Evolutionary conservation across 2,329 filamentous ascomycete genomes (phyloP).

Genomic region (Alternaria sp.): DNA sequence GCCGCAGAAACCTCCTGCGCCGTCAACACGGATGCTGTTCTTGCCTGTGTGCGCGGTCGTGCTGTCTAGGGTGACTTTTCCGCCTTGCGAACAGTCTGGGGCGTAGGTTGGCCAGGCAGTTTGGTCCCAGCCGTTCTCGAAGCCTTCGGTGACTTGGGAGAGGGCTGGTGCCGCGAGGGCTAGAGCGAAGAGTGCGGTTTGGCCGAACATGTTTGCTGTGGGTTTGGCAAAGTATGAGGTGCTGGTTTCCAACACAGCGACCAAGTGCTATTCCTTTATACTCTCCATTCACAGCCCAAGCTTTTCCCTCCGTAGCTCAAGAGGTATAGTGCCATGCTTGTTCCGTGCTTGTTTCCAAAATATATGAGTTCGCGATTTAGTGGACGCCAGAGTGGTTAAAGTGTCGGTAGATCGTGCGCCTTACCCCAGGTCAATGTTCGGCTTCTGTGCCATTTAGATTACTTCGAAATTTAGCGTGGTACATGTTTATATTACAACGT

Average conservation of each 20-base stretch:
- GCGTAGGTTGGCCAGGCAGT: conserved; percentile 66
- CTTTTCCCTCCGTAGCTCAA: conserved; percentile 10
- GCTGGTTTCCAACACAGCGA: neutral
- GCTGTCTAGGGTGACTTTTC: conserved; percentile 63
- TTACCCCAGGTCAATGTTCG: neutral
- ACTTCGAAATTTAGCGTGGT: conserved; percentile 10
- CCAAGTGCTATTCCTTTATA: conserved; percentile 11
- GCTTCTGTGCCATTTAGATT: conserved; percentile 15
- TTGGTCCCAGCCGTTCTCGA: conserved; percentile 65
- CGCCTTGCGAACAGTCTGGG: conserved; percentile 66
- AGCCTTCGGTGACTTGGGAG: conserved; percentile 63
- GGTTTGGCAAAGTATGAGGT: neutral
- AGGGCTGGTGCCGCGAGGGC: conserved; percentile 57
- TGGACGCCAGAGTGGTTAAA: conserved; percentile 15
- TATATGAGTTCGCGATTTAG: conserved; percentile 10
- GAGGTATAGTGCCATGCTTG: conserved; percentile 4
- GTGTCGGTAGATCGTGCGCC: neutral
- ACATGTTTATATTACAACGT: conserved; percentile 12
- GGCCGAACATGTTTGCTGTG: conserved; percentile 50
- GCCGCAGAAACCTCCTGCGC: conserved; percentile 63
- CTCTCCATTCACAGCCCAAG: conserved; percentile 1
- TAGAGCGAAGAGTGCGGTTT: conserved; percentile 55
- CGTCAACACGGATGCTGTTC: conserved; percentile 75
- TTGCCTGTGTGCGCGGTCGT: conserved; percentile 63
- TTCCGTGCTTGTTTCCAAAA: conserved; percentile 8